Percentiles rank a stretch among this genome's conserved stretches.
Evolutionary conservation across 1,284 basidiomycete species (phyloP).

Genomic region (Vanrija humicola): DNA sequence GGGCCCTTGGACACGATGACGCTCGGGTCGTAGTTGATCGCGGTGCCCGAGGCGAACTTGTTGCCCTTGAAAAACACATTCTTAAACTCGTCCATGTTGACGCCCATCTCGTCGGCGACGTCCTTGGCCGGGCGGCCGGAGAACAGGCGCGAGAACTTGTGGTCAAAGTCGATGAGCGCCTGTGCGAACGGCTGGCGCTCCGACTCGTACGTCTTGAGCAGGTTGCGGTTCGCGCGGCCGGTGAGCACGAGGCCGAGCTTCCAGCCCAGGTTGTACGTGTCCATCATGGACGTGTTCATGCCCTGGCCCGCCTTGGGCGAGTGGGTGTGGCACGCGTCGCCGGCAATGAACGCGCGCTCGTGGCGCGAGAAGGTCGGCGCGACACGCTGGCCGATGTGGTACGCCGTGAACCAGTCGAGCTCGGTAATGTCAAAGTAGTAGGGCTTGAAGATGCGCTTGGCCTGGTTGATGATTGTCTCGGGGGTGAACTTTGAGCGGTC

Average conservation of each 20-base stretch:
- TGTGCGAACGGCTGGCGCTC: slow-evolving; percentile 46
- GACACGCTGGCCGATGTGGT: slow-evolving; percentile 43
- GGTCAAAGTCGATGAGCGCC: slow-evolving; percentile 38
- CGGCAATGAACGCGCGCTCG: slow-evolving; percentile 38
- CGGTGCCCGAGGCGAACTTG: slow-evolving; percentile 18
- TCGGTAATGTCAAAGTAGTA: slow-evolving; percentile 35
- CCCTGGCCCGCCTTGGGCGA: slow-evolving; percentile 42
- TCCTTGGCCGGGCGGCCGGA: slow-evolving; percentile 20
- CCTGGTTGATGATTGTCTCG: slow-evolving; percentile 33
- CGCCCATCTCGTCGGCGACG: slow-evolving; percentile 17
- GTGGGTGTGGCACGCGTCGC: slow-evolving; percentile 43
- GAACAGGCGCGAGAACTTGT: slow-evolving; percentile 35
- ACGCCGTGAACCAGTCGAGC: slow-evolving; percentile 44
- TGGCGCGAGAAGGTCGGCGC: slow-evolving; percentile 18
- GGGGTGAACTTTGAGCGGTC: slow-evolving; percentile 27
- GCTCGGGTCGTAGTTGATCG: slow-evolving; percentile 13
- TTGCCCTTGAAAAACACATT: slow-evolving; percentile 14
- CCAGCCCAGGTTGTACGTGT: slow-evolving; percentile 51
- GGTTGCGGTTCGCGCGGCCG: slow-evolving; percentile 40
- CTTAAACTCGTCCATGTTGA: slow-evolving; percentile 22
- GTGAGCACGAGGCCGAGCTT: slow-evolving; percentile 53
- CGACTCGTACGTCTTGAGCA: slow-evolving; percentile 51
- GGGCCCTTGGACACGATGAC: slow-evolving; percentile 10
- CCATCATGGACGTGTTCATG: slow-evolving; percentile 39
- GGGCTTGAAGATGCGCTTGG: slow-evolving; percentile 36